Percentiles rank a stretch among this genome's conserved stretches.
Conservation (phyloP, 257 asterid species). For the Salvia rosmarinus region DNA sequence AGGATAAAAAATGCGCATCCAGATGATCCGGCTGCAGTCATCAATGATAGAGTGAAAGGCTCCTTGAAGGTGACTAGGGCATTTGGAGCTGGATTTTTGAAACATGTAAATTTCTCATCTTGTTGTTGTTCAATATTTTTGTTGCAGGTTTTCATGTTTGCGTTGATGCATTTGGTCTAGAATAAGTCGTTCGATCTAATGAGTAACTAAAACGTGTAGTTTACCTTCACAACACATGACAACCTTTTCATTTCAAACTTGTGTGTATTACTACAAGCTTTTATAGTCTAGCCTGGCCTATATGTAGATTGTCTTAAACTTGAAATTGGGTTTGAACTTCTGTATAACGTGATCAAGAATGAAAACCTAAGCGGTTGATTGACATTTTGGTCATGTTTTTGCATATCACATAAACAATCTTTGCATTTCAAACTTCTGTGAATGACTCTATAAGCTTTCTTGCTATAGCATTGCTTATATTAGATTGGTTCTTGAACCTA, state of each 20-base stretch:
- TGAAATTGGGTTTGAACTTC: background rate
- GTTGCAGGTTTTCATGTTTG: background rate
- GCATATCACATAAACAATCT: background rate
- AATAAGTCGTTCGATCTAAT: background rate
- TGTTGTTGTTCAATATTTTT: background rate
- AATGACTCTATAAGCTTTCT: background rate
- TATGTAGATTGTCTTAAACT: background rate
- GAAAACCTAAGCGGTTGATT: background rate
- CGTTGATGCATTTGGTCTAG: background rate
- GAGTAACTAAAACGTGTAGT: background rate
- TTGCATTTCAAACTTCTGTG: no score
- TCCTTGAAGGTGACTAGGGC: constrained; percentile 93
- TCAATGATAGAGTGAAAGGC: constrained; percentile 85
- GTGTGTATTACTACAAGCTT: background rate
- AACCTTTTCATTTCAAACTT: background rate
- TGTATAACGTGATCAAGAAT: background rate
- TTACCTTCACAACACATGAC: background rate
- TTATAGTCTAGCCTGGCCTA: background rate
- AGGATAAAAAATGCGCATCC: constrained; percentile 72
- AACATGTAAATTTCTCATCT: constrained; percentile 55
- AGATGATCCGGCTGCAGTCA: constrained; percentile 71
- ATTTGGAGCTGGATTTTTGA: constrained; percentile 93
- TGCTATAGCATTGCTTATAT: background rate
- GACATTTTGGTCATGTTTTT: constrained; percentile 8
- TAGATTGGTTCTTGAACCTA: background rate